Base-by-base conservation (phyloP, 495 filamentous ascomycete genomes). In the Diplogelasinospora grovesii region DNA sequence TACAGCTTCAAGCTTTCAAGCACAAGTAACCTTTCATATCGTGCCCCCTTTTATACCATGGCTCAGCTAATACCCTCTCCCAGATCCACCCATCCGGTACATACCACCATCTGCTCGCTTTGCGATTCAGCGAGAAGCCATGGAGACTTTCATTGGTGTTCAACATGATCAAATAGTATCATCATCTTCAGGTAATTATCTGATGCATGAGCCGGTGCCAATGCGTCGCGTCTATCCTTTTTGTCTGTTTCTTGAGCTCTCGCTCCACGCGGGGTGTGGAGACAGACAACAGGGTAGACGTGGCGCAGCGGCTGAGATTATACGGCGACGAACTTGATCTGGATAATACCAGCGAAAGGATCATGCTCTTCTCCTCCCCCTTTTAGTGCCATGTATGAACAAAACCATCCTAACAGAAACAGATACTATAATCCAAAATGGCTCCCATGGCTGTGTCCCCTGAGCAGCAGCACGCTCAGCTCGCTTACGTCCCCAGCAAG, bases 331-430 rank as follows among this genome's bases (percentile, higher is more conserved):
- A 89, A 94, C 86, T 90, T 92, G 86, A 94, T 90, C 86, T 86
- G 85, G 86, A 87, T 89, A 94, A 92, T 90, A 83, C 86, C 85
- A 87, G 87, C 87, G 86, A 85, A 88, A 92, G 85, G 83, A 90
- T 86, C 85, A 89, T 89, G 84, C 83, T 77, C 52, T 70, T 68
- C 71, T 62, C 63, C 60, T 57, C 54, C 43, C 43, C 51, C 52
- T 48, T 26, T 16, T 41, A n/a, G n/a, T n/a, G n/a, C n/a, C n/a
- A n/a, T n/a, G n/a, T n/a, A n/a, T n/a, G n/a, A n/a, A n/a, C n/a
- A n/a, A n/a, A n/a, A n/a, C n/a, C 14, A 15, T n/a, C 7, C 30
- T 54, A 65, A 53, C 61, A 70, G 65, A 63, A 21, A 7, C 18
- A 6, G 14, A n/a, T 33, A 46, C 60, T 59, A 82, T 53, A 40